Evolutionary conservation across 768 basidiomycete species (phyloP), one percentile per base, ranked within the genome.

Genomic region (Obba rivulosa): DNA sequence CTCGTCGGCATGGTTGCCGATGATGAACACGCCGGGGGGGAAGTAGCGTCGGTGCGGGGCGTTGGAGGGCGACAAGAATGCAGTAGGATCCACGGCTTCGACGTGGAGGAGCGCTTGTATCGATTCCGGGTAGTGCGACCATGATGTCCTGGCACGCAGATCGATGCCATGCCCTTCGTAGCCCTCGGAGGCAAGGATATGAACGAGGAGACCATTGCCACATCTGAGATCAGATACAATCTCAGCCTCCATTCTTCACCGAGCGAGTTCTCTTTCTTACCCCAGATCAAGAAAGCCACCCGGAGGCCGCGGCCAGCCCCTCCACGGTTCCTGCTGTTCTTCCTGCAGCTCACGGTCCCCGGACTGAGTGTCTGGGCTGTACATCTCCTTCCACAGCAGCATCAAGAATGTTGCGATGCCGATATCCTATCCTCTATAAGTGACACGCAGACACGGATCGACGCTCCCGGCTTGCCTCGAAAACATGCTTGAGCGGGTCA

Each of bases 1-100:
- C 57, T 98, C 95, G 68, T 98, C 95, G 0, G 94, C 87, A 64
- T 98, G 95, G 68, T 97, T 97, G 8, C 89, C 92, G 43, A 98
- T 87, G 49, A 98, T 67, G 67, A 96, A 98, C 2, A 73, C 66
- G 1, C 74, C 80, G 0, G 70, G 68, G 8, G 59, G 60, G 43
- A 80, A 62, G 42, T 64, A 62, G 22, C 69, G 59, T 31, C 60
- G 35, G 8, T 48, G 24, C 31, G 34, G 41, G 8, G 37, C 7
- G 1, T 22, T 7, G 3, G 34, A 34, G 14, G 34, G 24, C 8
- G 37, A 24, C 45, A 38, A 42, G 38, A 57, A 57, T 50, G 37
- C 34, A 16, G 59, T 76, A 0, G 92, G 91, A 55, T 93, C 77
- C 55, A 96, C 77, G 0, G 89, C 76, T 52, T 79, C 71, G 4